Conservation (phyloP, 1,139 yeast species). For the Geotrichum aggregatum region DNA sequence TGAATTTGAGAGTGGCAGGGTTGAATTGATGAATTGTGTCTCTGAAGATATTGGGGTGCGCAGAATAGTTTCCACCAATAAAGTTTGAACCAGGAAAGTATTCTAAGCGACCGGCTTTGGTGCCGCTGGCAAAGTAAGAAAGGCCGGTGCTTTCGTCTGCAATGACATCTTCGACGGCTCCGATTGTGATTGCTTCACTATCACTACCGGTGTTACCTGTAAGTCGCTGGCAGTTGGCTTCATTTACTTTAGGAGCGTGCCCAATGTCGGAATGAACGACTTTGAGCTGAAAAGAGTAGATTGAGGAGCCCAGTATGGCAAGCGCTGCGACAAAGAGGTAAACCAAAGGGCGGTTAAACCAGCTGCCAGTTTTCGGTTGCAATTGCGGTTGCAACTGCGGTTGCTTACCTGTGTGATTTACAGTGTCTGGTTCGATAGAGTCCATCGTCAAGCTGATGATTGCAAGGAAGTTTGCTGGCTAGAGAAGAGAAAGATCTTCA, state of each 20-base stretch:
- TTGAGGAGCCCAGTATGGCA: neutral
- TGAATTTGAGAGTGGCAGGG: conserved; percentile 6
- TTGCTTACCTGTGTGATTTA: too few species aligned
- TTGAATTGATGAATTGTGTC: conserved; percentile 18
- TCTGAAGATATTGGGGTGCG: conserved; percentile 7
- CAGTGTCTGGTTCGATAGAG: too few species aligned
- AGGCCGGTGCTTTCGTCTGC: conserved; percentile 12
- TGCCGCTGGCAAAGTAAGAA: conserved; percentile 10
- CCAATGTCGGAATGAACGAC: neutral
- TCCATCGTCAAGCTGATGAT: too few species aligned
- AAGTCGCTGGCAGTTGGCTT: neutral
- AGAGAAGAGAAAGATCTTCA: too few species aligned
- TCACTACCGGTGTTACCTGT: too few species aligned
- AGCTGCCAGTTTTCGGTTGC: too few species aligned
- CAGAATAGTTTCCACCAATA: neutral
- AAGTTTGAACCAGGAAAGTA: conserved; percentile 12
- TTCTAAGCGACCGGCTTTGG: neutral
- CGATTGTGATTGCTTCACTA: neutral
- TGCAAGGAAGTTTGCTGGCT: too few species aligned
- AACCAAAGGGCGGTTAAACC: too few species aligned
- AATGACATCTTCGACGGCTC: conserved; percentile 15
- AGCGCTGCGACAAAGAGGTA: neutral
- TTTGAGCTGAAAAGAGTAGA: neutral
- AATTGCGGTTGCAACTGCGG: too few species aligned
- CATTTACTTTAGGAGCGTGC: neutral